Percentiles rank a stretch among this genome's conserved stretches.
Evolutionary conservation across 257 asterid genomes (phyloP).

Genomic region (Przewalskia tangutica): DNA sequence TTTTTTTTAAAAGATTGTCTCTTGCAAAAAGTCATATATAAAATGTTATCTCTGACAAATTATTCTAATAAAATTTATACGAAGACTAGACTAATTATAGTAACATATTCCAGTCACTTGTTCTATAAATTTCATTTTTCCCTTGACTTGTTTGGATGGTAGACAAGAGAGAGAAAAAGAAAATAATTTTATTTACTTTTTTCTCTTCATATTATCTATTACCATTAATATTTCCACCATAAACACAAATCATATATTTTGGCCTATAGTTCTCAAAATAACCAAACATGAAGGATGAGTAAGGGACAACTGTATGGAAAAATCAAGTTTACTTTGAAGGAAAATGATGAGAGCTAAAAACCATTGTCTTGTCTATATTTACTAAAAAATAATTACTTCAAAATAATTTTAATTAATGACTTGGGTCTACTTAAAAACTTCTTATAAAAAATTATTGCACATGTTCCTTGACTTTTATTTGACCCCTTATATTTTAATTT

Average conservation of each 20-base stretch:
- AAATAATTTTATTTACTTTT: neutral
- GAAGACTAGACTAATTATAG: too few species aligned
- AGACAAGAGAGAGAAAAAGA: neutral
- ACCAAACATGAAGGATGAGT: neutral
- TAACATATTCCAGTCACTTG: too few species aligned
- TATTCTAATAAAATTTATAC: too few species aligned
- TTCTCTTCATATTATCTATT: neutral
- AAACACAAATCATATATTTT: neutral
- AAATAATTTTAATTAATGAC: neutral
- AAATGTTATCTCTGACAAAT: too few species aligned
- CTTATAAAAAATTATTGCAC: neutral
- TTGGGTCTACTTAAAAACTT: neutral
- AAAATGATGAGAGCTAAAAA: neutral
- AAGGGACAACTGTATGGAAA: neutral
- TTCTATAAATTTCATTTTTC: neutral
- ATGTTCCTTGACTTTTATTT: neutral
- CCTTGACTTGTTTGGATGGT: neutral
- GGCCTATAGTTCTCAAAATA: neutral
- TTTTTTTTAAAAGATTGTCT: too few species aligned
- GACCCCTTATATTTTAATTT: neutral
- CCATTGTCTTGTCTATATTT: neutral
- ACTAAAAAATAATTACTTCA: neutral
- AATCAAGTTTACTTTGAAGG: neutral
- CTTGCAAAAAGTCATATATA: too few species aligned
- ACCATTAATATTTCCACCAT: neutral